Evolutionary conservation across 495 filamentous ascomycete genomes (phyloP).

Genomic region (Xylaria nigripes): DNA sequence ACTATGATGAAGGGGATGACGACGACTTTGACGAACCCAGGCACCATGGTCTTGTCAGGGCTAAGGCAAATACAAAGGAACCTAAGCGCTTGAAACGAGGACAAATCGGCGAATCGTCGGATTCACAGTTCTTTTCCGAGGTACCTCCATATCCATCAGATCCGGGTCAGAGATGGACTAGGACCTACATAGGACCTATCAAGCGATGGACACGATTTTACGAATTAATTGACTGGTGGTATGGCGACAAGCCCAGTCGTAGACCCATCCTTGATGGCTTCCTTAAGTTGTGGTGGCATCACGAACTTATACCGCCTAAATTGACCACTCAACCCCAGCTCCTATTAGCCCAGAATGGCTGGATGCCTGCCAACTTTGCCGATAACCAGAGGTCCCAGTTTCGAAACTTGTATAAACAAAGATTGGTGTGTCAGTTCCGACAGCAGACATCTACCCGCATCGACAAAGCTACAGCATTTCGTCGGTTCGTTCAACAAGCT

Average conservation of each 20-base stretch:
- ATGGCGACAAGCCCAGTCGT: slow-evolving; percentile 31
- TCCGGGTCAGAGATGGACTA: slow-evolving; percentile 35
- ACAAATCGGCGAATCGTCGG: slow-evolving; percentile 16
- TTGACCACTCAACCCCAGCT: slow-evolving; percentile 17
- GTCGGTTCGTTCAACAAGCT: slow-evolving; percentile 24
- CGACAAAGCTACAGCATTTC: slow-evolving; percentile 14
- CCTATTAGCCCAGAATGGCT: slow-evolving; percentile 29
- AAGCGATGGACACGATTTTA: slow-evolving; percentile 37
- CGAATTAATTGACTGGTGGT: slow-evolving; percentile 36
- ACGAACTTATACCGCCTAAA: slow-evolving; percentile 32
- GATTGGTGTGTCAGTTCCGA: slow-evolving; percentile 9
- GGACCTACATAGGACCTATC: slow-evolving; percentile 38
- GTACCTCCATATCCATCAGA: slow-evolving; percentile 38
- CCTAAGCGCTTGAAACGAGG: slow-evolving; percentile 16
- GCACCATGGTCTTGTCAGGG: not conserved
- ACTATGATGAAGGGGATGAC: slow-evolving; percentile 13
- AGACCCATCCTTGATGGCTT: slow-evolving; percentile 33
- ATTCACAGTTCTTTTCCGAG: slow-evolving; percentile 25
- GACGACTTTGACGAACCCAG: slow-evolving; percentile 7
- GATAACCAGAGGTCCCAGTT: slow-evolving; percentile 20
- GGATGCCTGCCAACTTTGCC: slow-evolving; percentile 31
- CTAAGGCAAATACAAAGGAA: slow-evolving; percentile 11
- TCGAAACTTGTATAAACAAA: slow-evolving; percentile 25
- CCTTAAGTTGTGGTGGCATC: slow-evolving; percentile 32
- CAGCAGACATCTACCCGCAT: slow-evolving; percentile 21